Conservation (phyloP, 768 basidiomycete species). For the Boletus eberwhitei region DNA sequence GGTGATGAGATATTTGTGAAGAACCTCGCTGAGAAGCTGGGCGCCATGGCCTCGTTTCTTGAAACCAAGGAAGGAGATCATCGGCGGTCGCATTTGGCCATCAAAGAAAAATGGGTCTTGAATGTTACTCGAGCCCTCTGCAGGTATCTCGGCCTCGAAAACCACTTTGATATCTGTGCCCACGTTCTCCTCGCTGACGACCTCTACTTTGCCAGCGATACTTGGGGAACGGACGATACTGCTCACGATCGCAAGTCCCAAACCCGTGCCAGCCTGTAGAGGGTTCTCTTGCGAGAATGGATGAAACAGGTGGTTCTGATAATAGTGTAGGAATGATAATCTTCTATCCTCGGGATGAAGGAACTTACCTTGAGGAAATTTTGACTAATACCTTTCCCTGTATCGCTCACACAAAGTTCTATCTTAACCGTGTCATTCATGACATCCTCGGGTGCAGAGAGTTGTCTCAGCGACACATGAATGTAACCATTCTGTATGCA, state of each 20-base stretch:
- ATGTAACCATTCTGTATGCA: conserved; percentile 74
- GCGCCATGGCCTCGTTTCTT: conserved; percentile 60
- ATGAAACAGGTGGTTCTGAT: conserved; percentile 89
- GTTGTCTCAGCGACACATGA: conserved; percentile 76
- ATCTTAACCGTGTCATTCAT: conserved; percentile 63
- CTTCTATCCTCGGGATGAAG: neutral
- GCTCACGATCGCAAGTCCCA: conserved; percentile 93
- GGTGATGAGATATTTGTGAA: conserved; percentile 60
- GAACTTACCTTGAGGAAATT: conserved; percentile 77
- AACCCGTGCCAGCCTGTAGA: conserved; percentile 86
- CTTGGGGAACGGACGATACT: conserved; percentile 84
- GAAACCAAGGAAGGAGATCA: conserved; percentile 73
- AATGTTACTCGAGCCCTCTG: conserved; percentile 38
- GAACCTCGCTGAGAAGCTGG: conserved; percentile 58
- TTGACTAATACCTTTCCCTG: conserved; percentile 94
- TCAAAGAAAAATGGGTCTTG: conserved; percentile 48
- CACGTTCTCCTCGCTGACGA: conserved; percentile 84
- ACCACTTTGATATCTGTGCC: conserved; percentile 91
- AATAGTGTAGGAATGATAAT: neutral
- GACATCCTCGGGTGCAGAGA: conserved; percentile 54
- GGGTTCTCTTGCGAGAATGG: conserved; percentile 98
- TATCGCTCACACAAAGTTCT: conserved; percentile 83
- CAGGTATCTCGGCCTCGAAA: conserved; percentile 66
- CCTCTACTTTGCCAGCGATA: conserved; percentile 89
- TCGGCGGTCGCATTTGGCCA: conserved; percentile 39